Percentiles rank a stretch among this genome's conserved stretches.
Conservation (phyloP, 108 stramenopile genomes). For the Nannochloropsis granulata region DNA sequence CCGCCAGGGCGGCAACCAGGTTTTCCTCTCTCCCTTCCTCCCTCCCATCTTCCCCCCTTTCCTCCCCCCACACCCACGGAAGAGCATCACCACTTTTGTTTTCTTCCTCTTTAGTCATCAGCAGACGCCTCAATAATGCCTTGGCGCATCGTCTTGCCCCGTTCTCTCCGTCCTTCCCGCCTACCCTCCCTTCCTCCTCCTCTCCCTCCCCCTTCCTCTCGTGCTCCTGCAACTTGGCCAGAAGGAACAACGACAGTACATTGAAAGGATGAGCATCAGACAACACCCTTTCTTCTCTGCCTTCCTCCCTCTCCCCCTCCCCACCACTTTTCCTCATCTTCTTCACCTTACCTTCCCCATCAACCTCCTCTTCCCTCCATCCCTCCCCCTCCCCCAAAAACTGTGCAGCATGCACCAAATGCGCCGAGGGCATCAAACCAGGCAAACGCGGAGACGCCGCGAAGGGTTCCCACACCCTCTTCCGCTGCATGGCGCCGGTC, state of each 20-base stretch:
- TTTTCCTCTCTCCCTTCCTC: not conserved
- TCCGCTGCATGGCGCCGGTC: not conserved
- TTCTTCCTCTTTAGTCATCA: no score
- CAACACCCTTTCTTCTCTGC: not conserved
- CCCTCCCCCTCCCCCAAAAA: not conserved
- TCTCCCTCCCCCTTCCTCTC: not conserved
- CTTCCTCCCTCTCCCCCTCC: not conserved
- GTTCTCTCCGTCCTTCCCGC: not conserved
- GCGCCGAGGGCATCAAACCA: not conserved
- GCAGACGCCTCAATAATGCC: no score
- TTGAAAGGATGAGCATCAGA: not conserved
- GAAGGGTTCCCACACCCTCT: not conserved
- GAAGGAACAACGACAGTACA: not conserved
- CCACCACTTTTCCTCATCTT: not conserved
- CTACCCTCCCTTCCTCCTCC: not conserved
- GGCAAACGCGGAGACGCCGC: not conserved
- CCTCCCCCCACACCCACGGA: not conserved
- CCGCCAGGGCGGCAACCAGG: not conserved
- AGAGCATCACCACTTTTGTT: no score
- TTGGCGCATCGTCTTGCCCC: no score
- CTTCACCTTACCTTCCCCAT: not conserved
- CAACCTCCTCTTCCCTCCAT: not conserved
- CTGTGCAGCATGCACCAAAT: not conserved
- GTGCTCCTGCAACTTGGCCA: not conserved
- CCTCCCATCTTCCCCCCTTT: not conserved